phyloP scores from a whole-genome alignment of 805 yeast species.

The Ogataea trehaloabstinens region DNA sequence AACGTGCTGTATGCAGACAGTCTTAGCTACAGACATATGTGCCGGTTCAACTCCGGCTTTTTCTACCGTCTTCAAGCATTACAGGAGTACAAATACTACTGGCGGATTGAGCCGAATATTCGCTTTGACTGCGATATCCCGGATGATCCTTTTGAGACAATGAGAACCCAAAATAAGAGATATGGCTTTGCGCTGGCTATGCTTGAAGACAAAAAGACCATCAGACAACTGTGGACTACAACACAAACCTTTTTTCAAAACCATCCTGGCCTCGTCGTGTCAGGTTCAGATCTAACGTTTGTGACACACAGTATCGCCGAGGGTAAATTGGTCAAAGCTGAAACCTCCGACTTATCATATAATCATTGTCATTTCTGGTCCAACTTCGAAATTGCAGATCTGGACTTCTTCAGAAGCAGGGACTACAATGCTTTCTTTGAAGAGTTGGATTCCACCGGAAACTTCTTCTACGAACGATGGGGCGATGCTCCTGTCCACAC shows the following conservation, averaged over 20 bases:
- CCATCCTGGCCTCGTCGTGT: conserved; percentile 36
- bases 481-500: conserved; percentile 78
- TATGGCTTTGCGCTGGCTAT: conserved; percentile 52
- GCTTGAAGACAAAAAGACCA: conserved; percentile 45
- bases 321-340: conserved; percentile 34
- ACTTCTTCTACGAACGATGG: conserved; percentile 76
- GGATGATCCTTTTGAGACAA: conserved; percentile 45
- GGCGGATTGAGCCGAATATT: conserved; percentile 58
- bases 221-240: conserved; percentile 48
- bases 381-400: conserved; percentile 63
- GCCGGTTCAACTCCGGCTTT: conserved; percentile 48
- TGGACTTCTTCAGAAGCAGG: conserved; percentile 56
- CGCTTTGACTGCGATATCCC: conserved; percentile 49
- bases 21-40: conserved; percentile 71
- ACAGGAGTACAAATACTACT: conserved; percentile 48
- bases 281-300: conserved; percentile 43
- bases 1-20: conserved; percentile 55
- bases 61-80: conserved; percentile 48
- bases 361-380: conserved; percentile 63
- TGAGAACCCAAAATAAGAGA: conserved; percentile 44
- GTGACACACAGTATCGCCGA: conserved; percentile 42
- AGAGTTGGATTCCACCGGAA: conserved; percentile 56
- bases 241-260: conserved; percentile 41
- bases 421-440: conserved; percentile 56
- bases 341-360: conserved; percentile 41